phyloP scores from a whole-genome alignment of 805 yeast genomes.

The Candida bentonensis region DNA sequence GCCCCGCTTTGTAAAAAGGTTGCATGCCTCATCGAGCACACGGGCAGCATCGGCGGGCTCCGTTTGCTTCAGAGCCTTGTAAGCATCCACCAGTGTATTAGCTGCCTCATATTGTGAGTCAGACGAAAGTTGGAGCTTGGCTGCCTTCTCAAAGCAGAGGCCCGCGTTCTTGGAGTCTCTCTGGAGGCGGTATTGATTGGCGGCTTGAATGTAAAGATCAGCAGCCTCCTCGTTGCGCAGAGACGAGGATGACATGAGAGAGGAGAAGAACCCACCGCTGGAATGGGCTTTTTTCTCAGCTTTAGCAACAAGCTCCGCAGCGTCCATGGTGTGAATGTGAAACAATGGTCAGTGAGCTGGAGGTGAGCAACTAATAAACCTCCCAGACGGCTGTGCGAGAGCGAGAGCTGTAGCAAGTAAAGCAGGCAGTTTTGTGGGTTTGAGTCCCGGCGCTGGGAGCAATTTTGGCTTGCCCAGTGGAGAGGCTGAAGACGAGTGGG shows the following conservation, averaged over 20 bases:
- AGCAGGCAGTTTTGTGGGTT: too few relatives aligned
- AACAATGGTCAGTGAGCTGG: neutral
- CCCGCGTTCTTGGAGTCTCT: slow-evolving; percentile 67
- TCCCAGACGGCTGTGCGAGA: too few relatives aligned
- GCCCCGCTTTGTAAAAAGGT: slow-evolving; percentile 75
- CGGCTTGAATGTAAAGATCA: slow-evolving; percentile 83
- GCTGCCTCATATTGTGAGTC: slow-evolving; percentile 84
- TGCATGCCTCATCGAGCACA: slow-evolving; percentile 62
- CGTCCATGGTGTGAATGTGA: slow-evolving; percentile 14
- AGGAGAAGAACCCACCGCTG: slow-evolving; percentile 41
- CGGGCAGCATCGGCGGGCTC: slow-evolving; percentile 67
- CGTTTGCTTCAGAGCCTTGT: slow-evolving; percentile 64
- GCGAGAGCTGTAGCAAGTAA: too few relatives aligned
- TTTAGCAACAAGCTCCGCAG: slow-evolving; percentile 23
- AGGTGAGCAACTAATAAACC: too few relatives aligned
- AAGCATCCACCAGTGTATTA: slow-evolving; percentile 78
- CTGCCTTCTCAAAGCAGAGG: slow-evolving; percentile 70
- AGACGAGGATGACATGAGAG: slow-evolving; percentile 40
- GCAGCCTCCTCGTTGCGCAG: slow-evolving; percentile 80
- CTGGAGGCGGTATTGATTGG: slow-evolving; percentile 68
- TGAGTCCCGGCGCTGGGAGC: too few relatives aligned
- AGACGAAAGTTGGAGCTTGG: slow-evolving; percentile 60
- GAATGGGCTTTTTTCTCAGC: slow-evolving; percentile 59
- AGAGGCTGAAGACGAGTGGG: too few relatives aligned
- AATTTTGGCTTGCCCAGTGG: too few relatives aligned